Evolutionary conservation across 768 basidiomycete genomes (phyloP).

Genomic region (Coprinellus micaceus): DNA sequence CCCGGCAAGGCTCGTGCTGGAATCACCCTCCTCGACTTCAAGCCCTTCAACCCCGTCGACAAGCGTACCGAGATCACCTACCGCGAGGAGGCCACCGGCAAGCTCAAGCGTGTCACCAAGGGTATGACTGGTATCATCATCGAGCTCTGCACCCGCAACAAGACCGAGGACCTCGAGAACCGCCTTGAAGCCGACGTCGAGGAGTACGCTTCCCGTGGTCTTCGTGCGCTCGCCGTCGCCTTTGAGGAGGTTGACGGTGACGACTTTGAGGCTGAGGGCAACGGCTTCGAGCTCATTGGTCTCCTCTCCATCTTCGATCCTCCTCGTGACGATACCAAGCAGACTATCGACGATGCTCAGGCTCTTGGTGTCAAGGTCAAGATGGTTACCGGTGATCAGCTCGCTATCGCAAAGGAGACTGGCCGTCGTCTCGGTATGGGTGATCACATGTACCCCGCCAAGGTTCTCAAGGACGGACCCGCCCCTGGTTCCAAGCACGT

Average conservation of each 20-base stretch:
- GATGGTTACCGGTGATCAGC: constrained; percentile 99
- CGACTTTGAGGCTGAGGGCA: constrained; percentile 81
- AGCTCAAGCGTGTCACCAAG: constrained; percentile 97
- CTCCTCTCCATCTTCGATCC: constrained; percentile 97
- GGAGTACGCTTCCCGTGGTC: constrained; percentile 93
- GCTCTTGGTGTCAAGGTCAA: constrained; percentile 97
- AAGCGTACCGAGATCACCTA: constrained; percentile 99
- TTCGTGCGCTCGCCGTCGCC: constrained; percentile 95
- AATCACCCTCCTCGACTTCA: constrained; percentile 96
- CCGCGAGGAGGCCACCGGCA: constrained; percentile 86
- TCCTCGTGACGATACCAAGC: constrained; percentile 96
- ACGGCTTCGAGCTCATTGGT: constrained; percentile 96
- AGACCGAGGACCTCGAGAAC: constrained; percentile 88
- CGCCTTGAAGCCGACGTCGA: constrained; percentile 92
- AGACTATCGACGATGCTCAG: constrained; percentile 96
- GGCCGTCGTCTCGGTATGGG: constrained; percentile 96
- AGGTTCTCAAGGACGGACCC: constrained; percentile 97
- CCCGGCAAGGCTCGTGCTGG: constrained; percentile 73
- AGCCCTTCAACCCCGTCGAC: constrained; percentile 99
- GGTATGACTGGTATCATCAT: constrained; percentile 99
- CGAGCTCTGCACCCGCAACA: constrained; percentile 95
- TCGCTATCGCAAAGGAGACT: constrained; percentile 99
- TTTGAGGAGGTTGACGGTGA: constrained; percentile 89
- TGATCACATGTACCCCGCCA: constrained; percentile 99
- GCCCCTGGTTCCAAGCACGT: constrained; percentile 78